Base-by-base conservation (phyloP, 2,329 filamentous ascomycete species). In the Nemania sp. region DNA sequence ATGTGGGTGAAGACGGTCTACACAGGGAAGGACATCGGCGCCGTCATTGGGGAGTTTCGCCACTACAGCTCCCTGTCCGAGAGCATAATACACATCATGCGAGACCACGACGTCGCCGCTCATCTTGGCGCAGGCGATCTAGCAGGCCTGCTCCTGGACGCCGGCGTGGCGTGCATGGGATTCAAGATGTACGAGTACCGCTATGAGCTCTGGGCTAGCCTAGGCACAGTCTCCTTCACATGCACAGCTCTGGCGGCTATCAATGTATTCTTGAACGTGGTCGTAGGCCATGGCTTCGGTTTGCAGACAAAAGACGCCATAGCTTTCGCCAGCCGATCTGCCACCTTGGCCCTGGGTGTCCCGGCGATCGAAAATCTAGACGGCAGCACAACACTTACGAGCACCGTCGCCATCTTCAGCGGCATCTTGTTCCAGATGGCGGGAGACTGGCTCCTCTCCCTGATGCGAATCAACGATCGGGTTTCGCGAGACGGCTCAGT, bases 111-210 rank as follows among this genome's bases (percentile, higher is more conserved):
- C 34, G 5, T 68, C 2, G 40, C 49, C 1, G 53, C 47, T 5
- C 60, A 72, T 39, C 63, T 74, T 13, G 73, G 73, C 2, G 70
- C 72, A 6, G 73, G 72, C 17, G 72, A 74, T 46, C 57, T 74
- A 7, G 67, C 71, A 9, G 60, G 62, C 9, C 62, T 68, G 1
- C 55, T 74, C 10, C 57, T 74, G 9, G 72, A 74, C 32, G 71
- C 72, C 5, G 73, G 73, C 10, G 73, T 74, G 32, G 66, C 70
- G 21, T 71, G 68, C 37, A 60, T 74, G 58, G 72, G 72, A 0
- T 68, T 74, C 61, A 74, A 74, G 62, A 73, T 74, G 69, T 74
- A 71, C 60, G 72, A 74, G 53, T 71, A 73, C 57, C 69, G 73
- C 18, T 61, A 61, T n/a, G 72, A 73, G 46, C 63, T 74, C 5